Base-by-base conservation (phyloP, 2,329 filamentous ascomycete genomes). In the Fusarium armeniacum region DNA sequence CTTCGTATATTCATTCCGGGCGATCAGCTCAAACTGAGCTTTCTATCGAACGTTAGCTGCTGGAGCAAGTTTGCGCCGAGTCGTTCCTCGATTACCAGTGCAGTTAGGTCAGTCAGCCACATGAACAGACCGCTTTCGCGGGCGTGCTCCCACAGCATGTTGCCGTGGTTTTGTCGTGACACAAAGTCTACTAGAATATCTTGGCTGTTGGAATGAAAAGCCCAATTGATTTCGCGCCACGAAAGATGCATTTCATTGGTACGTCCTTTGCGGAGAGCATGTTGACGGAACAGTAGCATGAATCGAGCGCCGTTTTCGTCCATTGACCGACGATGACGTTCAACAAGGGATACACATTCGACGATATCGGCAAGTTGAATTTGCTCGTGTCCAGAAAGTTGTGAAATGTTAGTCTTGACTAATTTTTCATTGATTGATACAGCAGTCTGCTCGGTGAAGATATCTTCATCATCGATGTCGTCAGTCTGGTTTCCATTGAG, bases 1-100 rank as follows among this genome's bases (percentile, higher is more conserved):
- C 71, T 93, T 93, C 18, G 93, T 94, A 79, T 98, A 99, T 76
- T 98, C 94, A 69, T 96, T 97, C 44, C 94, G 90, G 32, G 94
- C 97, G 45, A 99, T 88, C n/a, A 89, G 81, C 77, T 99, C 96
- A 68, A 99, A 94, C 76, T 98, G 93, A 1, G 87, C 80, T 67
- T 76, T 79, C 78, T 81, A 62, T 24, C 6, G 24, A 24, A 32
- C 36, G 51, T 73, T 40, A 70, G 65, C 67, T 46, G 30, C 35
- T 13, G 12, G 22, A 10, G n/a, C 4, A 10, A 26, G 32, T 30
- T 11, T 38, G 18, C 13, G 6, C 16, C 15, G 18, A 9, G 11
- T 28, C 24, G 16, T 13, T 24, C 30, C 28, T 28, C 13, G n/a
- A 40, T 54, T 84, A 96, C 93, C 77, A 98, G 83, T 24, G 93